Evolutionary conservation across 1,284 basidiomycete genomes (phyloP), one percentile per base, ranked within the genome.

Genomic region (Microstroma glucosiphilum): DNA sequence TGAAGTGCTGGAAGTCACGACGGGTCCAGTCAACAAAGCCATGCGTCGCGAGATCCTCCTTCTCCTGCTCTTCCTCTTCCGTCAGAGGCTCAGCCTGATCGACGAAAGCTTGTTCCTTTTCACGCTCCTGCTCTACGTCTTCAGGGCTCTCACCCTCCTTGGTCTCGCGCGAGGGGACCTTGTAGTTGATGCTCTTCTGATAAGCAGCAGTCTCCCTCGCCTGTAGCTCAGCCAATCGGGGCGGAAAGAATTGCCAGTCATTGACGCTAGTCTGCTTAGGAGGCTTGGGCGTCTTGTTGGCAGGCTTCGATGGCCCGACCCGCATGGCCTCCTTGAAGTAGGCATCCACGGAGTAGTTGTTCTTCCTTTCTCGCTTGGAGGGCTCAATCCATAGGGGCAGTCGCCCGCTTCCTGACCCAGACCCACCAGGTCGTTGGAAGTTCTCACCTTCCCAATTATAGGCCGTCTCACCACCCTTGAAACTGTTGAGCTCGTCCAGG

Each of bases 201-300:
- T 73, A 76, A 6, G 72, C 75, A 8, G 71, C 72, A 41, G 72
- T 76, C 60, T 97, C 96, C 62, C 88, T 86, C 72, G 96, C 90
- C 79, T 97, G 92, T 54, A 97, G 82, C 72, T 88, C 88, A 11
- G 86, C 84, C 9, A 98, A 82, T 56, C 88, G 84, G 0, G 87
- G 85, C 1, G 93, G 90, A 82, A 91, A 96, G 84, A 99, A 98
- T 77, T 98, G 94, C 84, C 93, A 96, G 79, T 97, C 94, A 82
- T 94, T 88, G 69, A 91, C 92, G 15, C 86, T 82, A 63, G 93
- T 86, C 80, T 96, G 91, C 80, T 94, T 94, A 11, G 93, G 93
- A 1, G 91, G 90, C 19, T 89, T 84, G 1, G 91, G 89, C 41
- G 91, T 81, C 79, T 91, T 93, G 51, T 15, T 26, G 13, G 19